Evolutionary conservation across 306 rosid species (phyloP).

Genomic region (Alnus rubra): DNA sequence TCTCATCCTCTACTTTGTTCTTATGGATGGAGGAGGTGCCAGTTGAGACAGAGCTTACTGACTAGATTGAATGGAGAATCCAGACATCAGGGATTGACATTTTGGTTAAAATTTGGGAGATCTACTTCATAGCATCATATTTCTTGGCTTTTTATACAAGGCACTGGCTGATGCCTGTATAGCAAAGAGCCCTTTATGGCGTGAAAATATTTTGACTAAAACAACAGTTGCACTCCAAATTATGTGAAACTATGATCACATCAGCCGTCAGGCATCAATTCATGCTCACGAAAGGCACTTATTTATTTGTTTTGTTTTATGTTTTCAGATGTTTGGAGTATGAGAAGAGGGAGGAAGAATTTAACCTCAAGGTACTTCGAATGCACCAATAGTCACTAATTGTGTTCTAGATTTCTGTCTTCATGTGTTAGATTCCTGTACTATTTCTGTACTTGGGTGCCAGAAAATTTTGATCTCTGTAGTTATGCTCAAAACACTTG

Average conservation of each 20-base stretch:
- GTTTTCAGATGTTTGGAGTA: slow-evolving; percentile 62
- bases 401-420: background rate
- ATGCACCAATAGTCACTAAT: slow-evolving; percentile 14
- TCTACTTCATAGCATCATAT: background rate
- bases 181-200: background rate
- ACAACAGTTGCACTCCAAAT: background rate
- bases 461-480: background rate
- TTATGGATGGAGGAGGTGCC: background rate
- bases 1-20: background rate
- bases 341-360: slow-evolving; percentile 51
- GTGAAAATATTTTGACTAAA: background rate
- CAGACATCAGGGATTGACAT: background rate
- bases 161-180: background rate
- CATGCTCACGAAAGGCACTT: slow-evolving; percentile 1
- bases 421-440: background rate
- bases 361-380: slow-evolving; percentile 60
- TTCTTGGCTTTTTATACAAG: background rate
- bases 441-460: background rate
- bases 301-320: slow-evolving; percentile 5
- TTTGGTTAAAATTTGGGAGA: background rate
- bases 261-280: background rate
- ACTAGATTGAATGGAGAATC: background rate
- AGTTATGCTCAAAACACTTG: background rate
- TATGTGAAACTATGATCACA: background rate
- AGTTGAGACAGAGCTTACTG: background rate